A percentile compares a stretch with the other conserved stretches of the same genome.
Conservation (phyloP, 768 basidiomycete genomes). For the Podaxis pistillaris region DNA sequence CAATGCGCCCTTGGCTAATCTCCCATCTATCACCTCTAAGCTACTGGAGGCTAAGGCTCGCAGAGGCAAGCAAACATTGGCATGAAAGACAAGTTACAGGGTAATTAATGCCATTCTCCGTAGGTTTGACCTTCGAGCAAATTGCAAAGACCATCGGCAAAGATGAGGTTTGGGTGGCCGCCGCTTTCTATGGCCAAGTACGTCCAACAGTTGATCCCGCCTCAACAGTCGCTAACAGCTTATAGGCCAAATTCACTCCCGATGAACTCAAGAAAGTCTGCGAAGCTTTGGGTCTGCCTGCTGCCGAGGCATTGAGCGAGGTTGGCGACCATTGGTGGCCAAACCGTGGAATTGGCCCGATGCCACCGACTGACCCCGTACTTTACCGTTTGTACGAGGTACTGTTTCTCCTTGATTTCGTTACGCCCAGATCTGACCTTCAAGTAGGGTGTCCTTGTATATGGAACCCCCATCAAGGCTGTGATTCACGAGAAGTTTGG, state of each 20-base stretch:
- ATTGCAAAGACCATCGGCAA: conserved; percentile 64
- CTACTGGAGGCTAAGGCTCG: conserved; percentile 67
- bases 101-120: neutral
- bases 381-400: conserved; percentile 84
- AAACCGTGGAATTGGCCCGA: conserved; percentile 64
- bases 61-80: conserved; percentile 41
- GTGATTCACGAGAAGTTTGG: conserved; percentile 88
- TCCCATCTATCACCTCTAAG: conserved; percentile 47
- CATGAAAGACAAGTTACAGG: neutral
- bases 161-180: conserved; percentile 82
- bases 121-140: conserved; percentile 68
- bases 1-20: conserved; percentile 44
- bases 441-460: conserved; percentile 64
- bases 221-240: neutral
- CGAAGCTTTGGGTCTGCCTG: conserved; percentile 46
- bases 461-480: conserved; percentile 80
- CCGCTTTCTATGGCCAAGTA: conserved; percentile 81
- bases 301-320: conserved; percentile 35
- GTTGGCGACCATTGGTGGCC: conserved; percentile 75
- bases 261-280: conserved; percentile 59
- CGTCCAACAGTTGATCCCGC: conserved; percentile 12
- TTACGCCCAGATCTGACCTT: neutral
- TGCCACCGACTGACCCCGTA: conserved; percentile 76
- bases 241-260: conserved; percentile 63
- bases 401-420: conserved; percentile 23